Evolutionary conservation across 768 basidiomycete species (phyloP), one percentile per base, ranked within the genome.

Genomic region (Epithele typhae): DNA sequence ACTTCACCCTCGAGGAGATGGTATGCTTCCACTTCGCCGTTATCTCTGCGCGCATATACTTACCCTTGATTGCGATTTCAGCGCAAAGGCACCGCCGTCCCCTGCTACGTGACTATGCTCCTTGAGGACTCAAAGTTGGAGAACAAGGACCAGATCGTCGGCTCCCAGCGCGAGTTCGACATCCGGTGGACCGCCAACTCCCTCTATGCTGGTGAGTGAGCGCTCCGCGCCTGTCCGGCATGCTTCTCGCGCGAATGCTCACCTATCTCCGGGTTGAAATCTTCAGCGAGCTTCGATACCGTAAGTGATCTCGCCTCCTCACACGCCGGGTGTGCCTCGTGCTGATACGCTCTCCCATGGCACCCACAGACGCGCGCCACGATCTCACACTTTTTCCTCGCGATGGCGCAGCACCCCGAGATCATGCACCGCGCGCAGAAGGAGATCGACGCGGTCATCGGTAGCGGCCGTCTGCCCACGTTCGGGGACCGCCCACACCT

Each of bases 181-280:
- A 68, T 88, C 37, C 82, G 84, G 48, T 86, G 85, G 84, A 79
- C 83, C 1, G 87, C 87, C n/a, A 87, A 88, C 61, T 87, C 85
- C 24, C 87, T 89, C 82, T 88, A 84, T 59, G 68, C 73, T 5
- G 68, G 68, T 62, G 60, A 54, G 67, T 58, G n/a, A n/a, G n/a
- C n/a, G n/a, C n/a, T n/a, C n/a, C n/a, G n/a, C n/a, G n/a, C n/a
- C n/a, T n/a, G n/a, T n/a, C n/a, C n/a, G n/a, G n/a, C n/a, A n/a
- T n/a, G n/a, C n/a, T n/a, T n/a, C n/a, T n/a, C n/a, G n/a, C n/a
- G n/a, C n/a, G n/a, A n/a, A n/a, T n/a, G n/a, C n/a, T n/a, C n/a
- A n/a, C n/a, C n/a, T n/a, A n/a, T n/a, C n/a, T n/a, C n/a, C n/a
- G n/a, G n/a, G n/a, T n/a, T n/a, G 14, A 30, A 14, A 7, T 30